These are phyloP conservation scores for Fusarium lateritium DNA, from an alignment of 2,329 filamentous ascomycete genomes.

Conservation along the genomic window DNA sequence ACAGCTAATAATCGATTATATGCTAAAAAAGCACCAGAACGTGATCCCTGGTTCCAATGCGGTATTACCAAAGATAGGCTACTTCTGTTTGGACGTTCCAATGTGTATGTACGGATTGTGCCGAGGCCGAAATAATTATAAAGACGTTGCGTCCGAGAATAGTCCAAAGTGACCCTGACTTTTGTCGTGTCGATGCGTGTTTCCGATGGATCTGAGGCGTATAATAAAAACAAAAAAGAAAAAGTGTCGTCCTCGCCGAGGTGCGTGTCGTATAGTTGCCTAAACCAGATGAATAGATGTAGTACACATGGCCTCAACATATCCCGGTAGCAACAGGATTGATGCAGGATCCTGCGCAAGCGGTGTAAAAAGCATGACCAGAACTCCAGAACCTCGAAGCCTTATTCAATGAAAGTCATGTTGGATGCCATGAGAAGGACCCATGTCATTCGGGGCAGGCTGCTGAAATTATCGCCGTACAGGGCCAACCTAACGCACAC, in stretches of 20 bases:
- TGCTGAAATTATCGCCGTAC: constrained; percentile 1
- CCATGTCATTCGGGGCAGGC: background rate
- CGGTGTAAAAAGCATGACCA: constrained; percentile 11
- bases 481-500: constrained; percentile 62
- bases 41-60: constrained; percentile 60
- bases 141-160: constrained; percentile 51
- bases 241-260: constrained; percentile 42
- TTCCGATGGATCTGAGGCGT: constrained; percentile 43
- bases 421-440: background rate
- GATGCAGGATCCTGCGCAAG: background rate
- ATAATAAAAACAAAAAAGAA: constrained; percentile 44
- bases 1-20: constrained; percentile 49
- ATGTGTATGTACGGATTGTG: constrained; percentile 55
- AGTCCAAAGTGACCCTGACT: constrained; percentile 53
- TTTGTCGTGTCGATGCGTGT: constrained; percentile 49
- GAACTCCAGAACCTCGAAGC: constrained; percentile 19
- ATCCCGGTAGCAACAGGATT: constrained; percentile 8
- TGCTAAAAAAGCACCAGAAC: constrained; percentile 50
- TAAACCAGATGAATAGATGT: constrained; percentile 26
- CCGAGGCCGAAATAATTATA: constrained; percentile 50
- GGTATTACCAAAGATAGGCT: constrained; percentile 62
- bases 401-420: constrained; percentile 6
- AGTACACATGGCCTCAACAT: constrained; percentile 17
- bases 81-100: constrained; percentile 51
- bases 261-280: constrained; percentile 42